Percentiles rank a stretch among this genome's conserved stretches.
Evolutionary conservation across 331 rosid genomes (phyloP).

Genomic region (Pyracantha coccinea): DNA sequence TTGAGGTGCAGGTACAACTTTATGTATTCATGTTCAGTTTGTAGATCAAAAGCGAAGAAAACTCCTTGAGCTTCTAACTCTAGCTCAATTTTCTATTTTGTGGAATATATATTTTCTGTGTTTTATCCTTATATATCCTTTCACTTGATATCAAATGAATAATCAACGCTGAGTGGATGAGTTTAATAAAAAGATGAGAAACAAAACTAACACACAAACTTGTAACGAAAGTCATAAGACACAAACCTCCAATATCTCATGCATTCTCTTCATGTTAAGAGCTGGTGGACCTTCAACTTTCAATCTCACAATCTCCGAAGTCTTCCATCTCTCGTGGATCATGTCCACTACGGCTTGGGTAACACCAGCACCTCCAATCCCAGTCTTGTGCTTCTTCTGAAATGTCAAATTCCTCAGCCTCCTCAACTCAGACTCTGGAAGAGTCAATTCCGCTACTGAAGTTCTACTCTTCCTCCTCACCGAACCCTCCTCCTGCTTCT

Average conservation of each 20-base stretch:
- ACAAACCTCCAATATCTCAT: slow-evolving; percentile 89
- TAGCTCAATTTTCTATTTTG: not conserved
- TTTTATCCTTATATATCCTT: not conserved
- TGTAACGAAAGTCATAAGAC: slow-evolving; percentile 14
- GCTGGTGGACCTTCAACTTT: slow-evolving; percentile 88
- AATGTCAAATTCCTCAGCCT: slow-evolving; percentile 68
- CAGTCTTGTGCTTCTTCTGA: slow-evolving; percentile 85
- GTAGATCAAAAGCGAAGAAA: not conserved
- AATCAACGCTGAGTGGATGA: not conserved
- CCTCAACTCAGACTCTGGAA: slow-evolving; percentile 83
- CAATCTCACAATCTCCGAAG: slow-evolving; percentile 74
- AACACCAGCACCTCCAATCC: slow-evolving; percentile 73
- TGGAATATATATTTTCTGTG: not conserved
- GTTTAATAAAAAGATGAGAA: not conserved
- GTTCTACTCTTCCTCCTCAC: slow-evolving; percentile 38
- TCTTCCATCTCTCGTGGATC: slow-evolving; percentile 87
- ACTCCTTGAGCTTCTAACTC: not conserved
- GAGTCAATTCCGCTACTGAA: slow-evolving; percentile 83
- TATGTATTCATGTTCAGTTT: not conserved
- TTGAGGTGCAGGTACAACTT: not conserved
- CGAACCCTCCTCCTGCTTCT: slow-evolving; percentile 19
- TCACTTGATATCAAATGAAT: not conserved
- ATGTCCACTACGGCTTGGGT: slow-evolving; percentile 72
- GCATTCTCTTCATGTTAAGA: slow-evolving; percentile 93
- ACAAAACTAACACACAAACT: slow-evolving; percentile 10